These are phyloP conservation scores for Rhodotorula paludigena DNA, from an alignment of 768 basidiomycete species.

Conservation along the genomic window DNA sequence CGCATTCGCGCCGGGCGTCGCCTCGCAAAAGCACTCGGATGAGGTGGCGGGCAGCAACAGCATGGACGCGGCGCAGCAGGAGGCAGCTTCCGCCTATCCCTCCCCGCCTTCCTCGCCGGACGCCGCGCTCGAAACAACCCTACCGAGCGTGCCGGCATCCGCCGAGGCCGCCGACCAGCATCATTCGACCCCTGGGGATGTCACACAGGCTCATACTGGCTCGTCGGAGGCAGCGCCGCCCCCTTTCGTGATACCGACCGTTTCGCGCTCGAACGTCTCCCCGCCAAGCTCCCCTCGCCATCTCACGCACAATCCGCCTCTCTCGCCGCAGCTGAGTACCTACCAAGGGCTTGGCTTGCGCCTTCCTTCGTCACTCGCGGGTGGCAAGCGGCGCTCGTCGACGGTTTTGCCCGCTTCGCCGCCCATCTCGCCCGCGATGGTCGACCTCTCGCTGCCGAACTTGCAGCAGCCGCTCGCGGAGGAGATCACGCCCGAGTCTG, in stretches of 20 bases:
- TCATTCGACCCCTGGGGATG: no score
- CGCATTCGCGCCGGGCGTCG: neutral
- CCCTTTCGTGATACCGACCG: no score
- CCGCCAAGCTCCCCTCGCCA: neutral
- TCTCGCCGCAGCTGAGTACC: neutral
- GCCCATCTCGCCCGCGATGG: neutral
- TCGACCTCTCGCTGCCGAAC: neutral
- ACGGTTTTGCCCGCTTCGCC: neutral
- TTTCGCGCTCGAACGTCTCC: neutral
- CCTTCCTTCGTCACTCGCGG: conserved; percentile 14
- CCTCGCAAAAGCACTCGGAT: neutral
- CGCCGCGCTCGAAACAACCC: neutral
- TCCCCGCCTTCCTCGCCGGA: conserved; percentile 16
- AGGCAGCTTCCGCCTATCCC: conserved; percentile 11
- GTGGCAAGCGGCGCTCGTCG: neutral
- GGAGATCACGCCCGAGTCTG: no score
- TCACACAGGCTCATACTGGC: no score
- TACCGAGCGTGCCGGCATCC: neutral
- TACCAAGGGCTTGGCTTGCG: conserved; percentile 21
- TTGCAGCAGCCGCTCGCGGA: no score
- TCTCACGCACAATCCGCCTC: neutral
- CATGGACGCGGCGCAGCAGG: neutral
- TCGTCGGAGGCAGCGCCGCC: no score
- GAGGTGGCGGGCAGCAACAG: neutral
- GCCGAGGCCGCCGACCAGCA: no score